Evolutionary conservation across 371 early-diverging fungal species (phyloP).

Genomic region (Zopfochytrium polystomum): DNA sequence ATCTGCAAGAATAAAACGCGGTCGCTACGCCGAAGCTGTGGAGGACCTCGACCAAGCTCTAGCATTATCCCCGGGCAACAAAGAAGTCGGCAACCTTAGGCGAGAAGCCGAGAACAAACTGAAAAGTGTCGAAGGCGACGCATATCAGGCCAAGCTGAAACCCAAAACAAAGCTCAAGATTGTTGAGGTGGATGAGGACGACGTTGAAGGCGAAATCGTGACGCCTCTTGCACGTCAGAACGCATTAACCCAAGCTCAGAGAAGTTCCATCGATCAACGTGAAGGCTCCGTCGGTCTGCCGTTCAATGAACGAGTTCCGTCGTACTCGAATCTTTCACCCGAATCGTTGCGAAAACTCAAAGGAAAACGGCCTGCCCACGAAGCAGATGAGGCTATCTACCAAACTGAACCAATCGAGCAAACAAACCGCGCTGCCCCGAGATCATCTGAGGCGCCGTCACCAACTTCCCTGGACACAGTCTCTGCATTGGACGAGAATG

Average conservation of each 20-base stretch:
- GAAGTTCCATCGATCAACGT: background rate
- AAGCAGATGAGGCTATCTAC: background rate
- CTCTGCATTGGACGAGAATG: background rate
- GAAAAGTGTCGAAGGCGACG: conserved; percentile 15
- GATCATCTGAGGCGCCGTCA: too few species aligned
- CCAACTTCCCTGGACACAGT: too few species aligned
- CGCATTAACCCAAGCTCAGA: background rate
- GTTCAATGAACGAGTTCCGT: too few species aligned
- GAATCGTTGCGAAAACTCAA: background rate
- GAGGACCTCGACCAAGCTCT: conserved; percentile 13
- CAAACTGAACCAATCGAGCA: background rate
- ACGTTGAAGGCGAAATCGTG: conserved; percentile 16
- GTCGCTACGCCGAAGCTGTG: conserved; percentile 9
- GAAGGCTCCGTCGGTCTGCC: too few species aligned
- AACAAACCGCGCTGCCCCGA: too few species aligned
- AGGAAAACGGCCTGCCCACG: background rate
- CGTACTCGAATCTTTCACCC: background rate
- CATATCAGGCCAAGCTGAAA: background rate
- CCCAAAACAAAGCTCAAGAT: background rate
- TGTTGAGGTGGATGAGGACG: conserved; percentile 7
- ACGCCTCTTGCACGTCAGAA: conserved; percentile 13
- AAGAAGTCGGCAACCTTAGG: conserved; percentile 11
- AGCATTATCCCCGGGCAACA: conserved; percentile 7
- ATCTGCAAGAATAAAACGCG: conserved; percentile 23
- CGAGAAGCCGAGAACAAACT: conserved; percentile 11